phyloP scores from a whole-genome alignment of 768 basidiomycete genomes.

The Pleurotus tuber-regium region DNA sequence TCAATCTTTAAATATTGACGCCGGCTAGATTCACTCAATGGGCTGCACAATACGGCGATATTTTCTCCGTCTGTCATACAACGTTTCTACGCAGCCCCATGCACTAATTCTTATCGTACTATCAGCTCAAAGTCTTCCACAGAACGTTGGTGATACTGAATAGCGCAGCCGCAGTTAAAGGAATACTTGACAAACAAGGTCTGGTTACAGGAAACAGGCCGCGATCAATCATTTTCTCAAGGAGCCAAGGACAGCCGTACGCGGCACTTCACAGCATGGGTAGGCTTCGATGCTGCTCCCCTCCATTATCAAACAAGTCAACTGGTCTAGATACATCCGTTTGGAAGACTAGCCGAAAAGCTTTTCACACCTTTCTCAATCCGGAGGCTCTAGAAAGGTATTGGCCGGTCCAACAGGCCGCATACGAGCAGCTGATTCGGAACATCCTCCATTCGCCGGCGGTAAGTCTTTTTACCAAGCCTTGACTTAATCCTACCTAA shows the following conservation, averaged over 20 bases:
- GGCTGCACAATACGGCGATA: conserved; percentile 15
- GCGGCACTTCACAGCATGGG: no score
- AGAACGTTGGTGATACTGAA: conserved; percentile 22
- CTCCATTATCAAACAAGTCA: no score
- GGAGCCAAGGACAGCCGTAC: no score
- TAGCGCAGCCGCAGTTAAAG: conserved; percentile 18
- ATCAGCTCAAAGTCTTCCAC: conserved; percentile 21
- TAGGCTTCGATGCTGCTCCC: no score
- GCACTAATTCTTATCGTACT: background rate
- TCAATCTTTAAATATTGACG: conserved; percentile 8
- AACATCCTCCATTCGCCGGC: conserved; percentile 25
- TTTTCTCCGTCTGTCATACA: conserved; percentile 13
- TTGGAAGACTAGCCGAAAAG: no score
- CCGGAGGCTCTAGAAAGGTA: conserved; percentile 16
- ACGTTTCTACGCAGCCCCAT: background rate
- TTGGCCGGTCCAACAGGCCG: conserved; percentile 23
- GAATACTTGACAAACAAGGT: conserved; percentile 26
- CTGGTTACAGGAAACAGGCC: no score
- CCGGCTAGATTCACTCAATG: conserved; percentile 13
- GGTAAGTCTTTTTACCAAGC: conserved; percentile 13
- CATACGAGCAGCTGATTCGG: conserved; percentile 25
- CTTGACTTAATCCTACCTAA: background rate
- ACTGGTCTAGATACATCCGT: no score
- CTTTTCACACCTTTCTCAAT: conserved; percentile 18
- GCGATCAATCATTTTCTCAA: no score